Evolutionary conservation across 805 yeast species (phyloP), one percentile per base, ranked within the genome.

Genomic region (Metschnikowia arizonensis): DNA sequence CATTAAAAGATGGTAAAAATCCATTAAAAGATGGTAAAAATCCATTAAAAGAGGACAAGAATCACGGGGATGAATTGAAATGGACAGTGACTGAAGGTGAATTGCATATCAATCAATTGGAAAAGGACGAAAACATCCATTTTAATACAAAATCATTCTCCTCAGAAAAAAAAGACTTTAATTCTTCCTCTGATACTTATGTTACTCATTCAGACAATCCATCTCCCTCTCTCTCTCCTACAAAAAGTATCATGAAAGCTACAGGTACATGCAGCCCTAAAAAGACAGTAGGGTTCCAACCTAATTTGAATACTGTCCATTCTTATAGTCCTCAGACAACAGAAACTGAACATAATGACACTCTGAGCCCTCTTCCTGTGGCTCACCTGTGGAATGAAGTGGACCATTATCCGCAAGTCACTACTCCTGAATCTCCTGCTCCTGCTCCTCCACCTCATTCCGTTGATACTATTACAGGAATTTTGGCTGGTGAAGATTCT

Each of bases 141-240:
- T n/a, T n/a, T n/a, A n/a, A n/a, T n/a, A n/a, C n/a, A n/a, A n/a
- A n/a, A n/a, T n/a, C n/a, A n/a, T n/a, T n/a, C n/a, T n/a, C n/a
- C n/a, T n/a, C n/a, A n/a, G n/a, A n/a, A n/a, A 28, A 28, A 29
- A 46, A 40, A 39, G 73, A 68, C 37, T 62, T 62, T 45, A 67
- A 64, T 49, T 70, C 75, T 5, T 61, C 69, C 42, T 65, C 74
- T 3, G 76, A 71, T 42, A 71, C 76, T 7, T 70, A 60, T 37
- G 66, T 66, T 15, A 67, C 72, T 49, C 72, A 69, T n/a, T 19
- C 25, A 15, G 47, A 19, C 26, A 11, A n/a, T n/a, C n/a, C 9
- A 3, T 6, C 12, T 4, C 31, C 31, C 7, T 8, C 12, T 8
- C 32, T 21, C 3, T 65, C 72, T 5, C 75, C 75, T 5, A 63